Evolutionary conservation across 495 filamentous ascomycete genomes (phyloP), one percentile per base, ranked within the genome.

Genomic region (Chaetomidium leptoderma): DNA sequence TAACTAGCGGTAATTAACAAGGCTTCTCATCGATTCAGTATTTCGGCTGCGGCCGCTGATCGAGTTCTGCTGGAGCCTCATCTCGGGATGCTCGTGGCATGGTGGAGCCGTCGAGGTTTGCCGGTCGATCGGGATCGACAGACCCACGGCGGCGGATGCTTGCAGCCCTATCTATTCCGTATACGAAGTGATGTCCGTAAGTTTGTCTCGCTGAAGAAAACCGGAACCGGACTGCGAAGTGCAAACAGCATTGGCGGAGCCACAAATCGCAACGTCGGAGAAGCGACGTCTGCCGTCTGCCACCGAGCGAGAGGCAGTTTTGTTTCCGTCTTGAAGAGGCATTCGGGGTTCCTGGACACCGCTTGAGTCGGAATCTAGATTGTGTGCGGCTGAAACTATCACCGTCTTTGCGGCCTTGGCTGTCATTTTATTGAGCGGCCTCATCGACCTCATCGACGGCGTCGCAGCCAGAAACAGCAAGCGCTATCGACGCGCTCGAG

Each of bases 401-500:
- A 24, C 40, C n/a, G 10, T 43, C 19, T 23, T n/a, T 43, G 19
- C n/a, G 19, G 9, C 21, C 11, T 45, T 45, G 8, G 8, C 21
- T 19, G 26, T 45, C 23, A 7, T 48, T 21, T 13, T 23, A n/a
- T n/a, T n/a, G n/a, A n/a, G n/a, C n/a, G n/a, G n/a, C n/a, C 7
- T 5, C 26, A 16, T 2, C 13, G 6, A 4, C 26, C 19, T 26
- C 47, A 37, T 50, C 26, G 47, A 50, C 11, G 36, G 23, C 49
- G 19, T 27, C 33, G n/a, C 14, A 11, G 51, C 52, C 39, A 36
- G 19, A 55, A 55, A 10, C 29, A 44, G 44, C 35, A 53, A 51
- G 56, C 56, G 40, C 56, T 59, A 59, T 53, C 39, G 56, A 59
- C 4, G 27, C 27, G 40, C 29, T 53, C 21, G 30, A 59, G 21